A percentile compares a stretch with the other conserved stretches of the same genome.
These are phyloP conservation scores for Colletotrichum sp. DNA, from an alignment of 2,329 filamentous ascomycete genomes.

Conservation along the genomic window DNA sequence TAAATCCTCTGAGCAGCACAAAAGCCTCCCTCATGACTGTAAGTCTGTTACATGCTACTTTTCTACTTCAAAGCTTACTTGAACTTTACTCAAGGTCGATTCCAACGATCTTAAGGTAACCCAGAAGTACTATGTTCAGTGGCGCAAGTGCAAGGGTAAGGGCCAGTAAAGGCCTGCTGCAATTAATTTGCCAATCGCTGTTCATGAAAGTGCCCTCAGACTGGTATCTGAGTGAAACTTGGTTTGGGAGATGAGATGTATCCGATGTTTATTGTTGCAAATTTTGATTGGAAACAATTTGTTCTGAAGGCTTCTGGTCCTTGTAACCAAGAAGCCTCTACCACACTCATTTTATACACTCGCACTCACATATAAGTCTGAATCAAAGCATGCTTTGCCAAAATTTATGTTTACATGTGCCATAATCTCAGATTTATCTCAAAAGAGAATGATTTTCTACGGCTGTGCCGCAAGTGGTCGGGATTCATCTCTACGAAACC, in stretches of 20 bases:
- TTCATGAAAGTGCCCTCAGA: not conserved
- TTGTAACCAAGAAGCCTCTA: not conserved
- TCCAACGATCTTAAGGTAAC: not conserved
- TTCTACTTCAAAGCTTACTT: not conserved
- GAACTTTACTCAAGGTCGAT: not conserved
- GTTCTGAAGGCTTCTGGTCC: fast-evolving
- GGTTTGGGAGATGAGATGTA: fast-evolving
- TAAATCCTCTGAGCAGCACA: slow-evolving; percentile 24
- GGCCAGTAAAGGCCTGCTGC: not conserved
- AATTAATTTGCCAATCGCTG: fast-evolving
- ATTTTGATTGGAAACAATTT: not conserved
- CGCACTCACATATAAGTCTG: not conserved
- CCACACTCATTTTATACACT: not conserved
- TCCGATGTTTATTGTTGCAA: not conserved
- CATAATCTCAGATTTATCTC: no score
- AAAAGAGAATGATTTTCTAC: not conserved
- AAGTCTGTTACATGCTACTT: slow-evolving; percentile 13
- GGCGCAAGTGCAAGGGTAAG: not conserved
- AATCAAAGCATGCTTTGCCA: not conserved
- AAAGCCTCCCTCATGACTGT: slow-evolving; percentile 29
- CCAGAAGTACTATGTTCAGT: not conserved
- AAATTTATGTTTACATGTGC: no score
- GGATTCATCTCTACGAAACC: fast-evolving
- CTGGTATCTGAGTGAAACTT: not conserved
- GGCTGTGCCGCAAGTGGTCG: not conserved